Percentiles rank a stretch among this genome's conserved stretches.
Conservation (phyloP, 768 basidiomycete species). For the Agrocybe praecox region DNA sequence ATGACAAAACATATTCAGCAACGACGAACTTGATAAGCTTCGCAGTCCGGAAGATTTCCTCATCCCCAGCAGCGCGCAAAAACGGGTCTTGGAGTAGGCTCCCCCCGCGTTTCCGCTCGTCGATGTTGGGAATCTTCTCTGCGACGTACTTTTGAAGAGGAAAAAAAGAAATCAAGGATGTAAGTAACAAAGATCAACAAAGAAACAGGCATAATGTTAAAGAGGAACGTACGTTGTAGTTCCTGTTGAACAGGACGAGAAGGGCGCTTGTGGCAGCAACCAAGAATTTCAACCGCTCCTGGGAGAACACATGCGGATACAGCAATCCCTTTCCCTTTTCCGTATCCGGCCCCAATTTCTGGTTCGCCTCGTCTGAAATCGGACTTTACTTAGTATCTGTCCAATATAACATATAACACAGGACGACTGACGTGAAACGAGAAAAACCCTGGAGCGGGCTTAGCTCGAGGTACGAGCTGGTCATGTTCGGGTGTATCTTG, state of each 20-base stretch:
- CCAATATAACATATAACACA: neutral
- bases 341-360: slow-evolving; percentile 49
- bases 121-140: slow-evolving; percentile 50
- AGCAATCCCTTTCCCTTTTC: slow-evolving; percentile 49
- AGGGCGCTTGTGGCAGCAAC: slow-evolving; percentile 56
- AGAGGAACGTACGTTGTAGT: slow-evolving; percentile 49
- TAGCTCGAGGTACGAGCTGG: slow-evolving; percentile 58
- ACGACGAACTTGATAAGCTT: slow-evolving; percentile 49
- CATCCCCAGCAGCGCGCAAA: slow-evolving; percentile 41
- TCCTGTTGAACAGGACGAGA: slow-evolving; percentile 56
- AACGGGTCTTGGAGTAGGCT: slow-evolving; percentile 37
- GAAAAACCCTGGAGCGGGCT: slow-evolving; percentile 59
- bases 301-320: slow-evolving; percentile 55
- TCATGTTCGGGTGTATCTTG: slow-evolving; percentile 50
- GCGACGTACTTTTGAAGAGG: slow-evolving; percentile 49
- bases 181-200: too few relatives aligned
- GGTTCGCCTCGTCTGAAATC: slow-evolving; percentile 32
- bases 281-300: slow-evolving; percentile 51
- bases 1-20: slow-evolving; percentile 55
- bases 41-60: slow-evolving; percentile 61
- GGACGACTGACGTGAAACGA: slow-evolving; percentile 40
- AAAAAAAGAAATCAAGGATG: neutral
- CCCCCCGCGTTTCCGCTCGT: slow-evolving; percentile 50
- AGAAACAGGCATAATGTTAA: too few relatives aligned
- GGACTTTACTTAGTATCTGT: neutral